phyloP scores from a whole-genome alignment of 176 grass and related monocot species.

The Lolium perenne region DNA sequence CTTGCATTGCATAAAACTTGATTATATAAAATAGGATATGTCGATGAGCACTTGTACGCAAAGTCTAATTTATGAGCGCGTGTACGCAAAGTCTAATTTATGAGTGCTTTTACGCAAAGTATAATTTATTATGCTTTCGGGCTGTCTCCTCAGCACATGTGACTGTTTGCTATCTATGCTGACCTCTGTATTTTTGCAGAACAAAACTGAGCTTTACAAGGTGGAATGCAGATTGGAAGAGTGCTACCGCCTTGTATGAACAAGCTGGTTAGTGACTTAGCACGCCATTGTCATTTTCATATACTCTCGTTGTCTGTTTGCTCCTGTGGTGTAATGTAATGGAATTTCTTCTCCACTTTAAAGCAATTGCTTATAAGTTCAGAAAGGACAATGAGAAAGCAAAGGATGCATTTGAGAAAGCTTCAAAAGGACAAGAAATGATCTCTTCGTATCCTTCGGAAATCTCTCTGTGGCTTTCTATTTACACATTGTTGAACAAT shows the following conservation, averaged over 20 bases:
- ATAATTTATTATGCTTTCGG: too few species aligned
- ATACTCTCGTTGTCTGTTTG: background rate
- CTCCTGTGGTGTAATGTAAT: slow-evolving; percentile 23
- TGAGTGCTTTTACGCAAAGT: too few species aligned
- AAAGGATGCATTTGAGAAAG: slow-evolving; percentile 99
- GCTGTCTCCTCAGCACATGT: background rate
- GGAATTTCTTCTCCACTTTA: slow-evolving; percentile 43
- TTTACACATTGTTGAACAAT: slow-evolving; percentile 43
- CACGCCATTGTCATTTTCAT: slow-evolving; percentile 5
- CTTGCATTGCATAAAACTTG: slow-evolving; percentile 22
- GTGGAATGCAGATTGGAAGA: slow-evolving; percentile 96
- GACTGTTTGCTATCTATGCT: background rate
- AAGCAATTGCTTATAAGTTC: slow-evolving; percentile 90
- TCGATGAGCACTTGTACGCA: too few species aligned
- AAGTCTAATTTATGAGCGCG: too few species aligned
- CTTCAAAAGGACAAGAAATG: slow-evolving; percentile 99
- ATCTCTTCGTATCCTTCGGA: slow-evolving; percentile 85
- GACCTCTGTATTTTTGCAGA: slow-evolving; percentile 55
- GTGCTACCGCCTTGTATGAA: slow-evolving; percentile 87
- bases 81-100: background rate
- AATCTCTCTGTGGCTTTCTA: slow-evolving; percentile 19
- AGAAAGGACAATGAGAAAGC: slow-evolving; percentile 94
- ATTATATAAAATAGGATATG: too few species aligned
- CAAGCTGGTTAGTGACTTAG: slow-evolving; percentile 76
- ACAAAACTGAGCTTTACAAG: slow-evolving; percentile 98